Percentiles rank a stretch among this genome's conserved stretches.
These are phyloP conservation scores for Acacia acuminata DNA, from an alignment of 306 rosid genomes.

Conservation along the genomic window DNA sequence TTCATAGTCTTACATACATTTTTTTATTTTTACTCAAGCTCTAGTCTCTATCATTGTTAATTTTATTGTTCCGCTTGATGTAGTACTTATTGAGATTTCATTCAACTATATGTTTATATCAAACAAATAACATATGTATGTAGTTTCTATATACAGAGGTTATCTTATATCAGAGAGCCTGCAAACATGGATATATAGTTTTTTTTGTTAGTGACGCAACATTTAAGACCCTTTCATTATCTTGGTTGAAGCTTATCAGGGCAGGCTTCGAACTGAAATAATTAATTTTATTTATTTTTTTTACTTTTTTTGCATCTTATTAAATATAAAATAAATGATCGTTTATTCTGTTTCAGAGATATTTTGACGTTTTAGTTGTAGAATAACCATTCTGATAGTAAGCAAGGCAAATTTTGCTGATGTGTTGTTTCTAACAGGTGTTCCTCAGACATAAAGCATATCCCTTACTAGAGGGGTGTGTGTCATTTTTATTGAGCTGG, in stretches of 20 bases:
- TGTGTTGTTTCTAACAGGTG: constrained; percentile 41
- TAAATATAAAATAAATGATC: not conserved
- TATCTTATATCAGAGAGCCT: not conserved
- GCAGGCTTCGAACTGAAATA: not conserved
- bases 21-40: no score
- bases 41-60: not conserved
- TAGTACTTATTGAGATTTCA: not conserved
- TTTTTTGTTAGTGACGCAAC: not conserved
- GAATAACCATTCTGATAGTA: not conserved
- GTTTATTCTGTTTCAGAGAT: not conserved
- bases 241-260: not conserved
- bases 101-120: not conserved
- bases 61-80: not conserved
- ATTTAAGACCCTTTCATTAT: not conserved
- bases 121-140: not conserved
- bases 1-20: no score
- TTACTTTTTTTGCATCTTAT: not conserved
- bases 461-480: constrained; percentile 79
- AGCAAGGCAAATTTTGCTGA: constrained; percentile 15
- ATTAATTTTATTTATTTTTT: no score
- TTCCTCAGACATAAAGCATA: constrained; percentile 71
- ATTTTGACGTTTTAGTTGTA: no score
- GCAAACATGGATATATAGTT: not conserved
- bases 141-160: not conserved
- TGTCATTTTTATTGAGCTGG: constrained; percentile 76